A percentile compares a stretch with the other conserved stretches of the same genome.
These are phyloP conservation scores for Cyberlindnera japonica DNA, from an alignment of 805 yeast species.

Conservation along the genomic window DNA sequence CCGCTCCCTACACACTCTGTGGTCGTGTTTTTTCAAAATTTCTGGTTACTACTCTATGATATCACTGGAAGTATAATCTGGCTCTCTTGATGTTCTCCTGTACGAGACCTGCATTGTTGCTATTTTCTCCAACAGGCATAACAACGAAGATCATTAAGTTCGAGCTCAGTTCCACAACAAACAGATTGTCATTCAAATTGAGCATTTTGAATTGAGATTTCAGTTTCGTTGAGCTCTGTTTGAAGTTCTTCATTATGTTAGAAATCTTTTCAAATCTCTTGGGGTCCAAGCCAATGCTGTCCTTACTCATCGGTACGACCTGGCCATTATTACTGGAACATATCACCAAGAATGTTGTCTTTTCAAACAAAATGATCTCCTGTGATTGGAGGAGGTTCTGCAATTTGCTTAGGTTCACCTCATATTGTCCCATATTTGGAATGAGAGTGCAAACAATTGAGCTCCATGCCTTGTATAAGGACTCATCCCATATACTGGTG, in stretches of 20 bases:
- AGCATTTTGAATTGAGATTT: slow-evolving; percentile 80
- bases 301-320: slow-evolving; percentile 11
- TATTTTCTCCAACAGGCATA: slow-evolving; percentile 37
- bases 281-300: slow-evolving; percentile 56
- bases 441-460: slow-evolving; percentile 91
- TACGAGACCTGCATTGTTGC: slow-evolving; percentile 40
- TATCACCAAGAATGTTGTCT: slow-evolving; percentile 76
- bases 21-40: too few relatives aligned
- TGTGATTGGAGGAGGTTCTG: slow-evolving; percentile 76
- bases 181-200: slow-evolving; percentile 55
- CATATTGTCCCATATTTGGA: slow-evolving; percentile 83
- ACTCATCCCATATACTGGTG: slow-evolving; percentile 43
- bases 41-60: neutral
- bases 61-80: slow-evolving; percentile 45
- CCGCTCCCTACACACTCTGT: too few relatives aligned
- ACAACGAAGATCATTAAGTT: slow-evolving; percentile 62
- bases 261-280: slow-evolving; percentile 92
- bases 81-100: slow-evolving; percentile 58
- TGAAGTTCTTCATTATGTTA: slow-evolving; percentile 88
- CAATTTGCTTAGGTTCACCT: slow-evolving; percentile 68
- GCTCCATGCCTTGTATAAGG: slow-evolving; percentile 88
- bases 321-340: slow-evolving; percentile 37
- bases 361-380: slow-evolving; percentile 88
- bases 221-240: slow-evolving; percentile 85
- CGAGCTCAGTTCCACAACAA: slow-evolving; percentile 55